Evolutionary conservation across 2,329 filamentous ascomycete genomes (phyloP).

Genomic region (Seiridium unicorne): DNA sequence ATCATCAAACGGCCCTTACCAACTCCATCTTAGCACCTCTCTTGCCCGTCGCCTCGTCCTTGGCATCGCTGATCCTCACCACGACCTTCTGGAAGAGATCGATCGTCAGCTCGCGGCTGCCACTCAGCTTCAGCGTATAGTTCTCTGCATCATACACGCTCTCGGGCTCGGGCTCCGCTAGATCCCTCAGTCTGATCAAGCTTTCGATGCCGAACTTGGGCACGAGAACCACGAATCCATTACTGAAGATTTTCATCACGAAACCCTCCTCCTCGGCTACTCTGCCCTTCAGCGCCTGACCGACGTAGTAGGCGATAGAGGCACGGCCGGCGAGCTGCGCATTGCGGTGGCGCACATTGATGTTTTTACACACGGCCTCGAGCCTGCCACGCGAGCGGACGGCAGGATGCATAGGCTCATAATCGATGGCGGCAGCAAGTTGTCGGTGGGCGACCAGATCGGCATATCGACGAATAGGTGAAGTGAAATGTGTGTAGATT

Average conservation of each 20-base stretch:
- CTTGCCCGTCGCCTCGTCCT: conserved; percentile 96
- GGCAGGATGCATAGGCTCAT: conserved; percentile 80
- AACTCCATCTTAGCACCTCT: conserved; percentile 79
- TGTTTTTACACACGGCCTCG: conserved; percentile 95
- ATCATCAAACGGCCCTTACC: conserved; percentile 29
- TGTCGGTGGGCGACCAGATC: conserved; percentile 93
- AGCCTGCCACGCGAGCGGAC: conserved; percentile 81
- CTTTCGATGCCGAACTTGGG: conserved; percentile 95
- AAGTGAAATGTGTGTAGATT: conserved; percentile 99
- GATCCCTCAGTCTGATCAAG: conserved; percentile 80
- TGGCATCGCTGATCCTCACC: conserved; percentile 86
- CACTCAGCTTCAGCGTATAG: conserved; percentile 68
- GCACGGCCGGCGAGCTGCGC: conserved; percentile 93
- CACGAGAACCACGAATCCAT: conserved; percentile 95
- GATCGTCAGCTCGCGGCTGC: conserved; percentile 57
- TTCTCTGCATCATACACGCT: conserved; percentile 82
- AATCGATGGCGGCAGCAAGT: conserved; percentile 91
- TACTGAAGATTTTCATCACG: conserved; percentile 95
- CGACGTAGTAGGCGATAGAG: conserved; percentile 96
- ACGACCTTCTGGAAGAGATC: conserved; percentile 91
- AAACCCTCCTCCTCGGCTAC: conserved; percentile 85
- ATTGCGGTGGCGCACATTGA: conserved; percentile 96
- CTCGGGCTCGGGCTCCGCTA: conserved; percentile 75
- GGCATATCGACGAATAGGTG: conserved; percentile 95
- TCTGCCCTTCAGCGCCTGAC: conserved; percentile 83